These are phyloP conservation scores for Zizania latifolia DNA, from an alignment of 176 grass and related monocot genomes.

Conservation along the genomic window DNA sequence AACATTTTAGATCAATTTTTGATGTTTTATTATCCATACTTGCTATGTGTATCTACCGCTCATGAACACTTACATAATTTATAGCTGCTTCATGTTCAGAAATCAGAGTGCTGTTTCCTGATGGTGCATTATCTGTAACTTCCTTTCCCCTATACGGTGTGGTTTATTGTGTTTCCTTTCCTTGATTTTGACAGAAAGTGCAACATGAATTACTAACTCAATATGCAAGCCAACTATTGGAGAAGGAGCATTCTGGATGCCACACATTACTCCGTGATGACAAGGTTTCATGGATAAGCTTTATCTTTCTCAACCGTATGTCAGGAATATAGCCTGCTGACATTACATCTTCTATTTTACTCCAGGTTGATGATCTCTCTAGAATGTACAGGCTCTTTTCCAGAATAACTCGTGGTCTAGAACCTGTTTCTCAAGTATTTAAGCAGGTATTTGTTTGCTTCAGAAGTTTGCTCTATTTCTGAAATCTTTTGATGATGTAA, in stretches of 20 bases:
- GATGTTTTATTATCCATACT: neutral
- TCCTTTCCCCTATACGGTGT: neutral
- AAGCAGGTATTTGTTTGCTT: constrained; percentile 55
- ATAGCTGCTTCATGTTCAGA: neutral
- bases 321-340: neutral
- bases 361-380: constrained; percentile 79
- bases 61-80: neutral
- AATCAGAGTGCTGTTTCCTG: neutral
- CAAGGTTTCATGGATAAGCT: constrained; percentile 45
- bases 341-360: constrained; percentile 10
- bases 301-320: neutral
- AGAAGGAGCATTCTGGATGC: constrained; percentile 92
- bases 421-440: constrained; percentile 88
- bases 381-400: constrained; percentile 93
- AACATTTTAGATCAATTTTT: neutral
- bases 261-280: constrained; percentile 72
- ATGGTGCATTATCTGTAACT: neutral
- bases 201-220: constrained; percentile 75
- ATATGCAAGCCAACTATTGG: constrained; percentile 72
- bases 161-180: neutral
- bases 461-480: neutral
- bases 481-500: constrained; percentile 18
- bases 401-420: constrained; percentile 70
- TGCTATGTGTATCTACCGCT: neutral
- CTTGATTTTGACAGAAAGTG: constrained; percentile 56